Evolutionary conservation across 2,329 filamentous ascomycete genomes (phyloP).

Genomic region (Neofusicoccum umdonicola): DNA sequence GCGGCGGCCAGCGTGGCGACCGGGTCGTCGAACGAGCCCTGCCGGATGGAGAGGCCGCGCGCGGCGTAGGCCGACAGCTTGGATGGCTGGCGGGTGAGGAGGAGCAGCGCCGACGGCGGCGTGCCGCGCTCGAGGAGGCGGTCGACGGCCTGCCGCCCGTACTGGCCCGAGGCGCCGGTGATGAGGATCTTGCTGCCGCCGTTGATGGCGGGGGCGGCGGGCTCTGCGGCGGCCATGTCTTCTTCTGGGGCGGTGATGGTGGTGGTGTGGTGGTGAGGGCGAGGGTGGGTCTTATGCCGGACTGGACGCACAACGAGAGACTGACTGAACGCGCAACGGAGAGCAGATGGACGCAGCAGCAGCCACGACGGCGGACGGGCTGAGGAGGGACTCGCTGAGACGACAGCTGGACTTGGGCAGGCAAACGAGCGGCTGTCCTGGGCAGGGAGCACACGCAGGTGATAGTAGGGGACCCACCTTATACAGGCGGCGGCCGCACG

Average conservation of each 20-base stretch:
- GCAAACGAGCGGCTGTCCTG: not conserved
- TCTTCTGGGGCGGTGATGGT: not conserved
- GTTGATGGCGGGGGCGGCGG: not conserved
- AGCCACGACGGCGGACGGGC: too few relatives aligned
- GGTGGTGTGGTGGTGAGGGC: not conserved
- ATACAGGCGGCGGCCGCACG: not conserved
- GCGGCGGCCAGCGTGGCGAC: not conserved
- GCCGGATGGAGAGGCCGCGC: not conserved
- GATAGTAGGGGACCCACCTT: not conserved
- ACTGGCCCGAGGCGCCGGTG: slow-evolving; percentile 9
- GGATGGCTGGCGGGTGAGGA: not conserved
- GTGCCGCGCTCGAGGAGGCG: not conserved
- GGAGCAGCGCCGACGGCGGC: not conserved
- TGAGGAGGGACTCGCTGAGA: too few relatives aligned
- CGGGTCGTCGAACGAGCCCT: not conserved
- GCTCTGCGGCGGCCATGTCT: not conserved
- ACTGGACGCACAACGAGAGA: not conserved
- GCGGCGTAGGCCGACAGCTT: slow-evolving; percentile 5
- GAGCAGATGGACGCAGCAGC: too few relatives aligned
- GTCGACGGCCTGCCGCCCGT: not conserved
- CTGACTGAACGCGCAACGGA: not conserved
- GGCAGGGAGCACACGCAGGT: not conserved
- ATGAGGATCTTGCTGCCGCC: slow-evolving; percentile 8
- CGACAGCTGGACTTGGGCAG: not conserved
- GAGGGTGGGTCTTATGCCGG: not conserved